Evolutionary conservation across 345 rosid species (phyloP), one percentile per base, ranked within the genome.

Genomic region (Eucalyptus urophylla): DNA sequence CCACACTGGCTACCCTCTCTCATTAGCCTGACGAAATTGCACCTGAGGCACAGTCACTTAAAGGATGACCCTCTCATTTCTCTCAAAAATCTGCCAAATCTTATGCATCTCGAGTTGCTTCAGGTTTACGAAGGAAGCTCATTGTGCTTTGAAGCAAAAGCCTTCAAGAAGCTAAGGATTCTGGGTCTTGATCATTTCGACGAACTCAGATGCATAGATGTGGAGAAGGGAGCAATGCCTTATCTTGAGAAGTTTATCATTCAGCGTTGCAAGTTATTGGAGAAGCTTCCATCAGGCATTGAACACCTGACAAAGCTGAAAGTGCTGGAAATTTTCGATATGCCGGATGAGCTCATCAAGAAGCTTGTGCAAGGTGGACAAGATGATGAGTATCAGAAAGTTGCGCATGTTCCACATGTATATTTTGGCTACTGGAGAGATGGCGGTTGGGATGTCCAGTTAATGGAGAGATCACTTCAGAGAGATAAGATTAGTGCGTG

Each of bases 161-260:
- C 92, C 7, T 93, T 93, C 60, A 33, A 67, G 90, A 90, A 90
- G 87, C 94, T 93, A 6, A 88, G 88, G 90, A 67, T 88, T 15
- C 53, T 93, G 27, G 92, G 94, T 22, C 90, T 93, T 3, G 94
- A 90, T 51, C 54, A 91, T 56, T 91, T 91, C 21, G 88, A 91
- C 15, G 89, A 90, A 51, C 89, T 93, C 21, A 88, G 67, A 13
- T 56, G 88, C 80, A 49, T 91, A 13, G 58, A 87, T 9, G 67
- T 93, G 86, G 90, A 93, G 81, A 80, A 86, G 29, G 93, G 91
- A 25, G 93, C 92, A 47, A 58, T 92, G 91, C 91, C 93, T 60
- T 31, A 83, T n/a, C 60, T 93, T 19, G 92, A 92, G 80, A 89
- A 92, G 88, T 29, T 91, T 37, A 86, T 87, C 47, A 90, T 93